Conservation (phyloP, 352 stramenopile genomes). For the Globisporangium emineosum region DNA sequence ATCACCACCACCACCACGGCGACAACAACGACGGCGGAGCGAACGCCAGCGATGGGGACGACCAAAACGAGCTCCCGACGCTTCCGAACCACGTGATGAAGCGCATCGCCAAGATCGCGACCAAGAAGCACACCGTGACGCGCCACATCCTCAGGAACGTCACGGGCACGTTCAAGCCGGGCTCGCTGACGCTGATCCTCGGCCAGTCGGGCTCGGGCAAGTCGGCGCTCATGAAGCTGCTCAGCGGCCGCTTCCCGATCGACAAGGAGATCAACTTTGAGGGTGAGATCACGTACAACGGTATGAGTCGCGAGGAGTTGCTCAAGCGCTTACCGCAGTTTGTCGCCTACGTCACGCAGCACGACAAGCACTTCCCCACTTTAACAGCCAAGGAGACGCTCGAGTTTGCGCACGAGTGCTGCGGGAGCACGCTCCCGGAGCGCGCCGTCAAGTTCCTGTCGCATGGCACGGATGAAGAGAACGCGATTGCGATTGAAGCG, state of each 20-base stretch:
- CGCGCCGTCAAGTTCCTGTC: slow-evolving; percentile 30
- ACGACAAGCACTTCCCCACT: slow-evolving; percentile 44
- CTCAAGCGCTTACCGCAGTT: slow-evolving; percentile 44
- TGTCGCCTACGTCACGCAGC: slow-evolving; percentile 48
- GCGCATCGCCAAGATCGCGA: slow-evolving; percentile 16
- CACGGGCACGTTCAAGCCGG: slow-evolving; percentile 37
- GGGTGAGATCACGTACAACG: slow-evolving; percentile 57
- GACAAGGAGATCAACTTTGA: slow-evolving; percentile 35
- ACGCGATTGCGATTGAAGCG: slow-evolving; percentile 32
- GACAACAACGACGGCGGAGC: neutral
- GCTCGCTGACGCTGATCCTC: slow-evolving; percentile 54
- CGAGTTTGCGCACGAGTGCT: slow-evolving; percentile 55
- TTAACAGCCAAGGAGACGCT: slow-evolving; percentile 53
- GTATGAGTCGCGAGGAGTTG: slow-evolving; percentile 26
- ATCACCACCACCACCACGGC: slow-evolving; percentile 1
- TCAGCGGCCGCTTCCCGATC: slow-evolving; percentile 48
- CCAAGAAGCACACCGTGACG: slow-evolving; percentile 17
- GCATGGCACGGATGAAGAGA: slow-evolving; percentile 40
- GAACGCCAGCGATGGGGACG: neutral
- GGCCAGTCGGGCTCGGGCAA: slow-evolving; percentile 53
- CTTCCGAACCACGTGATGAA: slow-evolving; percentile 36
- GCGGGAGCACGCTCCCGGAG: slow-evolving; percentile 33
- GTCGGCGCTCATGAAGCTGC: slow-evolving; percentile 54
- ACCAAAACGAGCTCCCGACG: slow-evolving; percentile 34
- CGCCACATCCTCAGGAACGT: slow-evolving; percentile 20